A percentile compares a stretch with the other conserved stretches of the same genome.
Evolutionary conservation across 192 early-diverging fungal species (phyloP).

Genomic region (Rhizophagus sp.): DNA sequence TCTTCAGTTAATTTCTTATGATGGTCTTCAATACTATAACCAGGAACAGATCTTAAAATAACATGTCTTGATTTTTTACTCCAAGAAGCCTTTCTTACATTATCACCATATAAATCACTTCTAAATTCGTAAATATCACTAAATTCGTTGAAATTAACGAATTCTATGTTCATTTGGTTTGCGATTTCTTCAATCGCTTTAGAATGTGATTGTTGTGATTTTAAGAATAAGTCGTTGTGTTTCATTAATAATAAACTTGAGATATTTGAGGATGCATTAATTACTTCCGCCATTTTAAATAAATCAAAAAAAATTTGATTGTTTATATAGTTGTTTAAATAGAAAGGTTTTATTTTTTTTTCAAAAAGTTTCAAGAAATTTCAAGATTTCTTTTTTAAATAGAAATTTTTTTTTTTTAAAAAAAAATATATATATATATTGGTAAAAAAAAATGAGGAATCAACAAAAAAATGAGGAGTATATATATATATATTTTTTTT

Average conservation of each 20-base stretch:
- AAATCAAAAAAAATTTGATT: background rate
- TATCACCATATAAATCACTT: background rate
- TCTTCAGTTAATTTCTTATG: conserved; percentile 3
- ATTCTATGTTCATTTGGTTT: background rate
- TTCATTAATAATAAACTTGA: background rate
- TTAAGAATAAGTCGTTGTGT: background rate
- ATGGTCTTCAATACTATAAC: background rate
- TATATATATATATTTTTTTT: too few species aligned
- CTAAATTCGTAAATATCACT: background rate
- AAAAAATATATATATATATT: too few species aligned
- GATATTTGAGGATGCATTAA: background rate
- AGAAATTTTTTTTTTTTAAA: too few species aligned
- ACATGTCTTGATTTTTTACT: background rate
- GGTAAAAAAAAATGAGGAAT: too few species aligned
- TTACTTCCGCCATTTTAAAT: background rate
- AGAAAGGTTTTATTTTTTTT: too few species aligned
- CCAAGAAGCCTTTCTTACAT: background rate
- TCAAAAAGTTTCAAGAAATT: too few species aligned
- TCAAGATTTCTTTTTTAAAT: too few species aligned
- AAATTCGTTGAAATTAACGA: background rate
- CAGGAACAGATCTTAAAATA: background rate
- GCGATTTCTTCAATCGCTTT: conserved; percentile 10
- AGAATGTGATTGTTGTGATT: background rate
- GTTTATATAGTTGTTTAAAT: too few species aligned
- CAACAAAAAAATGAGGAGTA: too few species aligned